These are phyloP conservation scores for Diaporthe aspalathi DNA, from an alignment of 2,329 filamentous ascomycete species.

Conservation along the genomic window DNA sequence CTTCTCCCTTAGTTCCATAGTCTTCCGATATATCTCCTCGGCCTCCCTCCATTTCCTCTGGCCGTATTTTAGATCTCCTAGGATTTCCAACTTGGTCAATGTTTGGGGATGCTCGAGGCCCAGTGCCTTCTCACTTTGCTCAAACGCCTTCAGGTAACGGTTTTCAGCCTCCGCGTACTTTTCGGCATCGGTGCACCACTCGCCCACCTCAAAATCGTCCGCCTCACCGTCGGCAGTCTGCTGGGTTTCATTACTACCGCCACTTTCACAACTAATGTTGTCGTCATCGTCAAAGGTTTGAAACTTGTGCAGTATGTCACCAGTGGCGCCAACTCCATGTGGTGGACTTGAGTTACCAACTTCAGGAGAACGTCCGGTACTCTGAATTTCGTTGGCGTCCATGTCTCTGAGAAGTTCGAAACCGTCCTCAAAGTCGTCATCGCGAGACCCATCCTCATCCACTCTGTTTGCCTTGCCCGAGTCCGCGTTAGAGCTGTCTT, in stretches of 20 bases:
- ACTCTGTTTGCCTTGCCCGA: constrained; percentile 2
- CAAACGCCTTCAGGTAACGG: background rate
- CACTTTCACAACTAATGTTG: background rate
- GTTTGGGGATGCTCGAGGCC: background rate
- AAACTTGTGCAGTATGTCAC: background rate
- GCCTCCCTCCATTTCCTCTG: background rate
- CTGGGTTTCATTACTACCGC: background rate
- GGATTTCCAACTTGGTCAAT: background rate
- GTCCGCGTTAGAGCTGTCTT: background rate
- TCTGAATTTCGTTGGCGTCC: background rate
- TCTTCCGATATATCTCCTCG: background rate
- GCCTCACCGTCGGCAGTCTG: background rate
- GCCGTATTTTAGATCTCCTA: background rate
- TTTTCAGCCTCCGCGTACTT: background rate
- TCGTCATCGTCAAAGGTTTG: background rate
- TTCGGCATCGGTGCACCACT: background rate
- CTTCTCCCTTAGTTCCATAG: background rate
- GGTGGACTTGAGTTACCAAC: background rate
- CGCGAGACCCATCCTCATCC: constrained; percentile 11
- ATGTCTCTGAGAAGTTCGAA: background rate
- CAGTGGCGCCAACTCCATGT: background rate
- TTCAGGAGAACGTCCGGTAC: background rate
- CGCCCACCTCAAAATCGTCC: background rate
- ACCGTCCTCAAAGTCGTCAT: background rate
- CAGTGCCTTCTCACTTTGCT: background rate